These are phyloP conservation scores for Neurospora discreta DNA, from an alignment of 495 filamentous ascomycete species.

Conservation along the genomic window DNA sequence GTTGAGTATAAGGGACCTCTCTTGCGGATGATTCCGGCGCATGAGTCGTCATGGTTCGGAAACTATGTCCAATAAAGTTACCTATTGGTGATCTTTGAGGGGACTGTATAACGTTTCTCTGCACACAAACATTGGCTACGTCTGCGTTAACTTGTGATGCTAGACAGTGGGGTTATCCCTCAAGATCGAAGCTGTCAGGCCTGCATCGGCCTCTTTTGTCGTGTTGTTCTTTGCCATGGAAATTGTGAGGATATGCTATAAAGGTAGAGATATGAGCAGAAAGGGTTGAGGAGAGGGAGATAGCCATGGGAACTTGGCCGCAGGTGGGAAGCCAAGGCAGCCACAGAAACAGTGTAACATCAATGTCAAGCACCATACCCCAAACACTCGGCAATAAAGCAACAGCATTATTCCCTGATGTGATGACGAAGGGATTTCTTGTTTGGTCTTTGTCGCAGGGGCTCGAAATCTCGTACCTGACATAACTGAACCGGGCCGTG, in stretches of 20 bases:
- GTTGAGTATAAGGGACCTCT: neutral
- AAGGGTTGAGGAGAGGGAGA: neutral
- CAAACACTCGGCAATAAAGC: neutral
- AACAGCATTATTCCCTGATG: neutral
- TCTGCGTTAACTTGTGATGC: neutral
- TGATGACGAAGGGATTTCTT: neutral
- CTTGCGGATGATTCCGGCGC: neutral
- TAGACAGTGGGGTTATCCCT: neutral
- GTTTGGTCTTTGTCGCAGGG: neutral
- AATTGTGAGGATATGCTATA: neutral
- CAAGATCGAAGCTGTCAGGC: neutral
- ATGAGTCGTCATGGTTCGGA: neutral
- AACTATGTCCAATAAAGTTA: neutral
- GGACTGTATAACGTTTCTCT: neutral
- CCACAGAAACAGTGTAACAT: conserved; percentile 12
- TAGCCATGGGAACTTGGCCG: neutral
- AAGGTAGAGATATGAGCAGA: neutral
- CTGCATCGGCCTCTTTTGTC: neutral
- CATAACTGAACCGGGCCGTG: neutral
- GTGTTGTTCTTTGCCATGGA: neutral
- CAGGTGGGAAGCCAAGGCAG: neutral
- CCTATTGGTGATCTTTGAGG: neutral
- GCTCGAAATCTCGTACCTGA: neutral
- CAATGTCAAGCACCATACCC: conserved; percentile 6
- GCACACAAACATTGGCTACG: neutral